Evolutionary conservation across 306 rosid species (phyloP).

Genomic region (Psophocarpus tetragonolobus): DNA sequence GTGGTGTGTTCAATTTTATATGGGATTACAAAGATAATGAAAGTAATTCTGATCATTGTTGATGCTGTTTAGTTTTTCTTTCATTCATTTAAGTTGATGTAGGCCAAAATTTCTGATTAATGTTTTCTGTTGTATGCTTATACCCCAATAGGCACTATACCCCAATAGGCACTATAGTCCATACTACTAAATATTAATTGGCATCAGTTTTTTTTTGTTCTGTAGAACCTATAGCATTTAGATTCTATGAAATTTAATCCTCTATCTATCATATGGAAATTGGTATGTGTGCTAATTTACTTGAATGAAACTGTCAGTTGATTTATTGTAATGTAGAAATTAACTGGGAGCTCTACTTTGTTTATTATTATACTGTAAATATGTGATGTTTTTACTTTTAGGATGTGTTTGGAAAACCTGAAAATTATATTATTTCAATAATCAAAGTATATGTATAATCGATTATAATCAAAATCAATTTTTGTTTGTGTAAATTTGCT

Average conservation of each 20-base stretch:
- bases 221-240: conserved; percentile 2
- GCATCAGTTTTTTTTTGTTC: not conserved
- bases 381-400: not conserved
- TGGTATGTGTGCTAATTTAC: conserved; percentile 2
- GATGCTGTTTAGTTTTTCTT: conserved; percentile 6
- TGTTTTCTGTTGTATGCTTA: not conserved
- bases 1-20: not conserved
- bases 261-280: conserved; percentile 10
- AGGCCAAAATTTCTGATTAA: not conserved
- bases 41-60: conserved; percentile 5
- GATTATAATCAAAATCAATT: no score
- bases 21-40: conserved; percentile 5
- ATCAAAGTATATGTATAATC: no score
- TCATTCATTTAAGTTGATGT: not conserved
- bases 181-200: not conserved
- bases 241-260: conserved; percentile 10
- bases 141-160: not conserved
- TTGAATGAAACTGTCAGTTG: not conserved
- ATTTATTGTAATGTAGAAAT: conserved; percentile 9
- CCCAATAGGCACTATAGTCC: not conserved
- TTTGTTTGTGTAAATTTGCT: no score
- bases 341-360: not conserved
- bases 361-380: not conserved
- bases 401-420: no score
- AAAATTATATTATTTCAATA: no score